Evolutionary conservation across 208 protist genomes (phyloP).

Genomic region (Leishmania mexicana): DNA sequence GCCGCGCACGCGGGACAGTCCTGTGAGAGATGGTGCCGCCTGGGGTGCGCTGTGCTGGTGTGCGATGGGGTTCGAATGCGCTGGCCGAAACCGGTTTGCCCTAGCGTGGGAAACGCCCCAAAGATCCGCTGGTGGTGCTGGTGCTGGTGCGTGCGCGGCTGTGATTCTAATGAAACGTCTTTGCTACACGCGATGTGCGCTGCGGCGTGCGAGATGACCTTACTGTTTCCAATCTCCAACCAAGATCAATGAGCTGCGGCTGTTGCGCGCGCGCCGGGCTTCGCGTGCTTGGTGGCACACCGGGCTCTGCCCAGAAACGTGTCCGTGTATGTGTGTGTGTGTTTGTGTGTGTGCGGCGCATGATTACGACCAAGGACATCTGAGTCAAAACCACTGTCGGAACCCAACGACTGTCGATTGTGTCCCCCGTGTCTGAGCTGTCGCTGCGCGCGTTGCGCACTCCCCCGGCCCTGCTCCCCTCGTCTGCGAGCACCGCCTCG

Average conservation of each 20-base stretch:
- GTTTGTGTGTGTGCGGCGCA: constrained; percentile 6
- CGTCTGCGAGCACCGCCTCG: not conserved
- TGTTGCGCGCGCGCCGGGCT: not conserved
- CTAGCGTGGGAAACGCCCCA: constrained; percentile 62
- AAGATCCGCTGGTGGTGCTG: constrained; percentile 23
- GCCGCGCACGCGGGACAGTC: constrained; percentile 18
- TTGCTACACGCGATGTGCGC: constrained; percentile 48
- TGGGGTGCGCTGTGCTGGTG: not conserved
- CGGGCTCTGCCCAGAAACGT: not conserved
- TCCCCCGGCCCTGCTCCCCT: not conserved
- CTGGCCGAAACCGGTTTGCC: constrained; percentile 34
- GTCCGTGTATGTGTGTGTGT: not conserved
- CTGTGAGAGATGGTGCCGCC: constrained; percentile 9
- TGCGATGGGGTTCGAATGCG: constrained; percentile 52
- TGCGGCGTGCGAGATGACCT: constrained; percentile 40
- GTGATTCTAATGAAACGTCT: constrained; percentile 51
- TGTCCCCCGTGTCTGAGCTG: constrained; percentile 41
- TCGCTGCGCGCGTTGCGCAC: constrained; percentile 4
- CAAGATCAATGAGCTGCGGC: constrained; percentile 49
- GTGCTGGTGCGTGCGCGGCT: constrained; percentile 1
- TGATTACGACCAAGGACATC: constrained; percentile 36
- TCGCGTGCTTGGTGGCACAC: not conserved
- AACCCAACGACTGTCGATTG: constrained; percentile 29
- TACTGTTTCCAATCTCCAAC: constrained; percentile 37
- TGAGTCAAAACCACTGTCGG: constrained; percentile 33